Conservation (phyloP, 805 yeast species). For the Starmerella bombi region DNA sequence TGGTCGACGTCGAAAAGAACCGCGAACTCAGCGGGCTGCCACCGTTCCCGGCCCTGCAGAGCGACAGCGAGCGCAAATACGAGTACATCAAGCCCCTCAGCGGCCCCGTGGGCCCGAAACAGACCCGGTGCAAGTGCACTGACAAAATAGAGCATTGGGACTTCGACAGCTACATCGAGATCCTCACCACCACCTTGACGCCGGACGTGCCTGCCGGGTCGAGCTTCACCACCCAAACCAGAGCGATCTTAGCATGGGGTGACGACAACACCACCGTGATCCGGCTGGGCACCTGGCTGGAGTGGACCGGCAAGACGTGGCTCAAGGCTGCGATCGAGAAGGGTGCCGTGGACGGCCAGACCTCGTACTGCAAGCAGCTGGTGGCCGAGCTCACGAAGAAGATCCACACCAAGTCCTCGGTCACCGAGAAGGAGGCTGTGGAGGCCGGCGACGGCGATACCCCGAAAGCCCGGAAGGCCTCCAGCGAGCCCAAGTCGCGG, state of each 20-base stretch:
- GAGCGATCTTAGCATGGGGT: conserved; percentile 49
- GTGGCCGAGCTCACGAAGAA: conserved; percentile 28
- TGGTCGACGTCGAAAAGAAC: conserved; percentile 25
- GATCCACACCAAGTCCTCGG: background rate
- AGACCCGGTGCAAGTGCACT: conserved; percentile 61
- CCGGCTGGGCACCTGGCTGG: conserved; percentile 53
- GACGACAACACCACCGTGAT: conserved; percentile 46
- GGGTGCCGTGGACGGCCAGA: conserved; percentile 71
- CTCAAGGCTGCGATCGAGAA: conserved; percentile 78
- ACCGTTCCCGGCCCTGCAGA: conserved; percentile 18
- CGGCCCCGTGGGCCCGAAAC: conserved; percentile 83
- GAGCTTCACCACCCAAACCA: conserved; percentile 45
- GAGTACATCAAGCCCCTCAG: conserved; percentile 62
- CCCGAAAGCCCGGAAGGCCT: conserved; percentile 4
- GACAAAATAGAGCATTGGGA: conserved; percentile 51
- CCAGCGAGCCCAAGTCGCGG: conserved; percentile 6
- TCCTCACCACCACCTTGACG: conserved; percentile 53
- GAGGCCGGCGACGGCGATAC: too few species aligned
- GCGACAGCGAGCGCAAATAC: conserved; percentile 33
- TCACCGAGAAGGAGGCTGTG: conserved; percentile 8
- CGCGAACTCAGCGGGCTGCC: conserved; percentile 24
- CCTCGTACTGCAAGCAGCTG: conserved; percentile 43
- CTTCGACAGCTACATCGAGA: conserved; percentile 41
- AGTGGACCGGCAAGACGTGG: conserved; percentile 91
- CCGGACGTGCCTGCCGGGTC: conserved; percentile 95